Evolutionary conservation across 768 basidiomycete genomes (phyloP), one percentile per base, ranked within the genome.

Genomic region (Jaapia argillacea): DNA sequence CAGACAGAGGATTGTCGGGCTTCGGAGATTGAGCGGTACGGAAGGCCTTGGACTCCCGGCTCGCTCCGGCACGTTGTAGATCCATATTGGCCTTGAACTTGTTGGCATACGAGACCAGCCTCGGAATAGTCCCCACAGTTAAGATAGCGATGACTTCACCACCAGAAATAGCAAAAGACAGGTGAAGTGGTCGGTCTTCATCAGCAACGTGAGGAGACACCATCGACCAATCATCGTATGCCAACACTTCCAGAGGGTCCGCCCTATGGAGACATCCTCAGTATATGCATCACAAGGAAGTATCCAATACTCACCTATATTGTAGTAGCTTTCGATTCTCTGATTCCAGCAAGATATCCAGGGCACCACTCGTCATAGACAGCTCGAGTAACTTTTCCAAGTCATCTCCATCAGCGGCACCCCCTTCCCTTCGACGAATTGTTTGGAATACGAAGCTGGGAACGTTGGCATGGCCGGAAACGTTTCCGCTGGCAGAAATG

Each of bases 201-300:
- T 63, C 56, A 27, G 68, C 56, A n/a, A 59, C 49, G 36, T 58
- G 51, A 4, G 69, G 50, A 14, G 67, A 66, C 35, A 70, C 66
- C 36, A 62, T 61, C 3, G 81, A 75, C 90, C 90, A 93, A 55
- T 93, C 86, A 50, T 93, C 90, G 50, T 68, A 77, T 41, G 90
- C 77, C 43, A 74, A 74, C 38, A 90, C 70, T 50, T 75, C 68
- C 25, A 92, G 59, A 1, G 90, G 90, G 53, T 90, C 84, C 23
- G 86, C 82, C 20, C 87, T 88, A 45, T 47, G 20, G 41, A 47
- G 47, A 24, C 43, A 24, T 40, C 20, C 6, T 40, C 13, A 25
- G 31, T 13, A 45, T 25, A 10, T 46, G 37, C 26, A 27, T 27
- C 38, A 26, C 41, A 23, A 24, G 13, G 22, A 39, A 24, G 3